Evolutionary conservation across 2,329 filamentous ascomycete genomes (phyloP), one percentile per base, ranked within the genome.

Genomic region (Parastagonospora nodorum): DNA sequence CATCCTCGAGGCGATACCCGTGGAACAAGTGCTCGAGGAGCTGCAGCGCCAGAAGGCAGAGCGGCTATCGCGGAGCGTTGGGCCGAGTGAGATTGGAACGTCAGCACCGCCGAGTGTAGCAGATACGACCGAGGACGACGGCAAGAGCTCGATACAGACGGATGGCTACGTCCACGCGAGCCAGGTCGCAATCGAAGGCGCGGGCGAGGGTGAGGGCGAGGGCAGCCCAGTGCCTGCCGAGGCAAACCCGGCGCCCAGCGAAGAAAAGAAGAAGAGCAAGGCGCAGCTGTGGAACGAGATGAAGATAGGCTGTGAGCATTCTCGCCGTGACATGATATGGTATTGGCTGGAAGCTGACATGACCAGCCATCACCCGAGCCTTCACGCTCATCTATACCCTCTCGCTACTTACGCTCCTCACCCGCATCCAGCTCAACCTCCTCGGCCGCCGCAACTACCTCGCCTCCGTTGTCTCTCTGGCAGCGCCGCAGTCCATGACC

Each of bases 261-360:
- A 51, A 6, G 76, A 80, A 32, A 58, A 80, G 66, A 70, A 79
- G 73, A 92, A 88, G 77, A 91, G 87, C 54, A 97, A 97, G 82
- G 85, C 90, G 42, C 92, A 97, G 77, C 80, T 99, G 38, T 99
- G 94, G 94, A 92, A 95, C 73, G 93, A 99, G 69, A 84, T 99
- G 74, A 97, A 96, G 69, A 96, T 97, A 62, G 92, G 88, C 76
- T 92, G 92, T 95, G 77, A 71, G 88, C 79, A 9, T 47, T 14
- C 33, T 12, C n/a, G 33, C 19, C 35, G 6, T 16, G 14, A 12
- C 35, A n/a, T 24, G 11, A 47, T 29, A 59, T 68, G 19, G n/a
- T 19, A 65, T 7, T 5, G 19, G 5, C 19, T 5, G 19, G 1
- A 4, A 30, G 42, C 55, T 64, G 49, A 67, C 55, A 16, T 43